phyloP scores from a whole-genome alignment of 148 eudicot species.

The Camellia granthamiana region DNA sequence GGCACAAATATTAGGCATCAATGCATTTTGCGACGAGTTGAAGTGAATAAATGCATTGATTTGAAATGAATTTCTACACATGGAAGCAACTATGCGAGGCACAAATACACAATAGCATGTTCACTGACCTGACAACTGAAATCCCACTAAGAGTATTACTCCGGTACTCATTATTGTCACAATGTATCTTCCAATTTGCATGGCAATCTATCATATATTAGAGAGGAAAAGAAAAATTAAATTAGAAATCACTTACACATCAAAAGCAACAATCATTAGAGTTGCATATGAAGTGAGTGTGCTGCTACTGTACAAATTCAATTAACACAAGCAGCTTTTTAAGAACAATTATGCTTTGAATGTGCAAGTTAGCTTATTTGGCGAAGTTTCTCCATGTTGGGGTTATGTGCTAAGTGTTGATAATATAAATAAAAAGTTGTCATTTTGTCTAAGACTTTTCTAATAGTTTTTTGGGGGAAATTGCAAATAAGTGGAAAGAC shows the following conservation, averaged over 20 bases:
- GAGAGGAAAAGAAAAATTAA: background rate
- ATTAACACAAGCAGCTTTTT: background rate
- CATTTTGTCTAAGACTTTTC: too few relatives aligned
- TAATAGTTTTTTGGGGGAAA: too few relatives aligned
- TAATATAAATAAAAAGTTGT: too few relatives aligned
- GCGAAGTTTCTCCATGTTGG: background rate
- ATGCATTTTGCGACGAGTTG: background rate
- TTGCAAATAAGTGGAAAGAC: too few relatives aligned
- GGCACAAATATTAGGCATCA: background rate
- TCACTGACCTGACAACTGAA: constrained; percentile 43
- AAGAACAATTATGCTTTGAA: background rate
- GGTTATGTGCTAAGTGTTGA: too few relatives aligned
- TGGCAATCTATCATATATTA: constrained; percentile 38
- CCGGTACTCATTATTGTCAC: constrained; percentile 77
- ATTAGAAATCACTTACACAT: background rate
- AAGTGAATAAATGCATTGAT: background rate
- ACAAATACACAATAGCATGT: background rate
- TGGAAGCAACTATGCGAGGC: background rate
- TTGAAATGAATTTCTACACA: background rate
- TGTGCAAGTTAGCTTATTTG: background rate
- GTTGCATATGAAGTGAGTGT: background rate
- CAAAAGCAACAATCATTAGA: background rate
- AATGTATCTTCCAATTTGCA: constrained; percentile 69
- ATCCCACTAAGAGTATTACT: constrained; percentile 50
- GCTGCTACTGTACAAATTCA: background rate